Evolutionary conservation across 331 rosid species (phyloP), one percentile per base, ranked within the genome.

Genomic region (Saraca asoca): DNA sequence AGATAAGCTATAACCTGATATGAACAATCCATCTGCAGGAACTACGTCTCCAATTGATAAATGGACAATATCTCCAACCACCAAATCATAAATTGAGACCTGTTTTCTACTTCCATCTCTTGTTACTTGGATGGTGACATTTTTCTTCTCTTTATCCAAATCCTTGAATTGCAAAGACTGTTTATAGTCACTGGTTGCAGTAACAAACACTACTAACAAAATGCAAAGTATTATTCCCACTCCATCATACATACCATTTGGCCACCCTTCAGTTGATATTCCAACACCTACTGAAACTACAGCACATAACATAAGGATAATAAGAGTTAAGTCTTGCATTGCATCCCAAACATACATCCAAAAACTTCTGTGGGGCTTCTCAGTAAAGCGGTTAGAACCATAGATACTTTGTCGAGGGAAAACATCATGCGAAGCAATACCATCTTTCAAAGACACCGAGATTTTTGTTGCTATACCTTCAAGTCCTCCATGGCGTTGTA

Each of bases 261-360:
- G 97, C 75, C 73, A 90, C 39, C 95, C 96, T 80, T 93, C 90
- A 0, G 95, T 86, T 17, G 91, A 73, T 58, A 85, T 80, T 65
- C 98, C 98, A 19, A 93, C 95, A 20, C 85, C 95, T 7, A 73
- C 75, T 13, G 98, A 87, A 54, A 85, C 42, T 5, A 62, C 77
- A 43, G 95, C 76, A 74, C 94, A 83, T 46, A 71, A 62, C 79
- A 89, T 78, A 31, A 93, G 95, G 76, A 90, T 82, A 6, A 67
- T 68, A 12, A 93, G 80, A 64, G 98, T 93, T 52, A 87, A 76
- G 74, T 92, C 96, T 24, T 89, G 95, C 78, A 87, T 51, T 66
- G 98, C 95, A 57, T 93, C 97, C 96, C 98, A 93, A 18, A 93
- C 85, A 17, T 78, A 93, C 95, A 81, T 75, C 96, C 94, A 84